Conservation (phyloP, 2,329 filamentous ascomycete genomes). For the Fusarium secorum region DNA sequence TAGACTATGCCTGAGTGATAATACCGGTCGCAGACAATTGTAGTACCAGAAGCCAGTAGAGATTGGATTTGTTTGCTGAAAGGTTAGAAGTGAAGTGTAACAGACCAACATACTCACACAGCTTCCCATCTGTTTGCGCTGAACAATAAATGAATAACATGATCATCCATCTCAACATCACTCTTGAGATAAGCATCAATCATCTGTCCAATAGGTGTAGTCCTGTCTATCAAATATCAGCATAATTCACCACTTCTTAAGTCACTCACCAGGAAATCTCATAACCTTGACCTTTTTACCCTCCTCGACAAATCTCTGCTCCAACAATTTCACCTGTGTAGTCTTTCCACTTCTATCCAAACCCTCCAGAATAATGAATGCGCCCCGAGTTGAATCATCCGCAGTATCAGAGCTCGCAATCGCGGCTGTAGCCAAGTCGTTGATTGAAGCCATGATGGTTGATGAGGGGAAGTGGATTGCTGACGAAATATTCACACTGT, state of each 20-base stretch:
- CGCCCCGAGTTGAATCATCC: slow-evolving; percentile 55
- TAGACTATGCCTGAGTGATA: slow-evolving; percentile 96
- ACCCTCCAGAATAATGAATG: slow-evolving; percentile 85
- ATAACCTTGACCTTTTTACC: slow-evolving; percentile 61
- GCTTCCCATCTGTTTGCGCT: slow-evolving; percentile 91
- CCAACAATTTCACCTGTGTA: slow-evolving; percentile 80
- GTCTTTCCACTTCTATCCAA: slow-evolving; percentile 92
- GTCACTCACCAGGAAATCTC: slow-evolving; percentile 63
- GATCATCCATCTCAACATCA: slow-evolving; percentile 78
- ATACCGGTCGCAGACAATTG: slow-evolving; percentile 88
- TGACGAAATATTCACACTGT: slow-evolving; percentile 28
- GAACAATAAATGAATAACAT: slow-evolving; percentile 89
- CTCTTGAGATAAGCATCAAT: slow-evolving; percentile 84
- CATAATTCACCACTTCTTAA: background rate
- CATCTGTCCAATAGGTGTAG: slow-evolving; percentile 84
- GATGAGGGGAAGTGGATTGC: slow-evolving; percentile 19
- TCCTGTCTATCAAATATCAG: slow-evolving; percentile 66
- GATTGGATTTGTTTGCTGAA: slow-evolving; percentile 59
- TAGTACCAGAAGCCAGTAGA: slow-evolving; percentile 71
- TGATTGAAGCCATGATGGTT: slow-evolving; percentile 55
- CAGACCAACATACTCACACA: slow-evolving; percentile 51
- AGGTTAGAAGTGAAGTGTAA: background rate
- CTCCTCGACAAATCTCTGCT: slow-evolving; percentile 59
- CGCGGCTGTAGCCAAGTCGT: slow-evolving; percentile 58
- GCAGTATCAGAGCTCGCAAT: slow-evolving; percentile 47